phyloP scores from a whole-genome alignment of 2,329 filamentous ascomycete genomes.

The Mariannaea sp. region DNA sequence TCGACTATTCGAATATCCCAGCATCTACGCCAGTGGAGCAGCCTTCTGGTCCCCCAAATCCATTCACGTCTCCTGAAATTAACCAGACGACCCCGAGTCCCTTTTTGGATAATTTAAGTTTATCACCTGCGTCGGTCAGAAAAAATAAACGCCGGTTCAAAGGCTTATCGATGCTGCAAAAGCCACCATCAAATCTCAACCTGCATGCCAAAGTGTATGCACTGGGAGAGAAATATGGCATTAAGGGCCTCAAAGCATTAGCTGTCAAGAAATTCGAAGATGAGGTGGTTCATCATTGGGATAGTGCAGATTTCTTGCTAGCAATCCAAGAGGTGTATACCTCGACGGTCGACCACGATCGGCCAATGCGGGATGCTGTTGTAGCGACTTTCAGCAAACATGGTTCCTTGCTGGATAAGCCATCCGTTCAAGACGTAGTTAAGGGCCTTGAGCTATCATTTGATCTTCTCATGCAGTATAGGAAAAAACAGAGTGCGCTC shows the following conservation, averaged over 20 bases:
- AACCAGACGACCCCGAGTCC: neutral
- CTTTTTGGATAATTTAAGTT: neutral
- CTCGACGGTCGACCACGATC: slow-evolving; percentile 6
- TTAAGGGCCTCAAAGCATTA: slow-evolving; percentile 3
- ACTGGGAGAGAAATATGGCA: slow-evolving; percentile 4
- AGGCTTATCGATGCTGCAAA: neutral
- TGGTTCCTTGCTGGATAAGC: slow-evolving; percentile 6
- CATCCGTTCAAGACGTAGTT: neutral
- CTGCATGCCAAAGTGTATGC: slow-evolving; percentile 11
- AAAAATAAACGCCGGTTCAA: neutral
- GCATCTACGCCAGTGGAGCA: neutral
- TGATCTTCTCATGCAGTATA: slow-evolving; percentile 13
- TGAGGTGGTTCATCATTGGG: slow-evolving; percentile 6
- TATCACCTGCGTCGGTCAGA: neutral
- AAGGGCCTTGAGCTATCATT: slow-evolving; percentile 2
- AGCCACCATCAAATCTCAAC: neutral
- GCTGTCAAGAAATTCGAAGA: slow-evolving; percentile 3
- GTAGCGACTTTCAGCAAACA: slow-evolving; percentile 2
- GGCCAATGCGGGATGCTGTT: neutral
- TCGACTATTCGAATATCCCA: neutral
- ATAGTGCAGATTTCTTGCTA: neutral
- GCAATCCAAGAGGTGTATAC: slow-evolving; percentile 9
- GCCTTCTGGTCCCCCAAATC: neutral
- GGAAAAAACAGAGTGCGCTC: too few relatives aligned
- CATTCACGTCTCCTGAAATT: neutral